Evolutionary conservation across 2,329 filamentous ascomycete genomes (phyloP), one percentile per base, ranked within the genome.

Genomic region (Venturiaceae sp.): DNA sequence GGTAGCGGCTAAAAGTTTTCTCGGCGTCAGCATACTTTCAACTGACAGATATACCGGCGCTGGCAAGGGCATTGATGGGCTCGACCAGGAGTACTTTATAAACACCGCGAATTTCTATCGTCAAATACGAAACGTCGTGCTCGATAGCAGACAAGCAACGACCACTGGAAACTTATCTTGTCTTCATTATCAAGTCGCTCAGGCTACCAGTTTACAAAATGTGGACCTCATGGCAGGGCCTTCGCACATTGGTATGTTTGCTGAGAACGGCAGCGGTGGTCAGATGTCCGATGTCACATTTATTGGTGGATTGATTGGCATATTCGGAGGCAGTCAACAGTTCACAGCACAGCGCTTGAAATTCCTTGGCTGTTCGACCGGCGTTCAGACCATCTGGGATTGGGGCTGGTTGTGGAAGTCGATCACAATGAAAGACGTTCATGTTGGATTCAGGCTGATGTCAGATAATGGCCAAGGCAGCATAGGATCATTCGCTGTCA

Each of bases 161-260:
- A 81, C 87, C 78, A 84, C 19, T 21, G 30, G 11, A 14, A 11
- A 21, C 11, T 11, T 83, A 32, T 72, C 77, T 63, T 74, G 72
- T 32, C 68, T 92, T 63, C 88, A 91, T 72, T 92, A 87, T 87
- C 88, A 92, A 72, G 88, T 92, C 23, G 87, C 87, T 19, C 88
- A 92, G 72, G 88, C 88, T 19, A 90, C 87, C 2, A 87, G 83
- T 64, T 75, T 92, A 63, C 88, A 91, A 73, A 92, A 92, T 74
- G 88, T 92, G 60, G 81, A 85, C 65, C 90, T 92, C 77, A 83
- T 82, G 63, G 86, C 75, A 63, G 91, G 90, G 75, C 78, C 77
- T 61, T 26, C 87, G 91, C 73, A 81, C 86, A 58, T 66, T 69
- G 88, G 88, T 62, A 84, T 92, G 68, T 91, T 90, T 73, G 90